Evolutionary conservation across 257 asterid species (phyloP), one percentile per base, ranked within the genome.

Genomic region (Salvia splendens): DNA sequence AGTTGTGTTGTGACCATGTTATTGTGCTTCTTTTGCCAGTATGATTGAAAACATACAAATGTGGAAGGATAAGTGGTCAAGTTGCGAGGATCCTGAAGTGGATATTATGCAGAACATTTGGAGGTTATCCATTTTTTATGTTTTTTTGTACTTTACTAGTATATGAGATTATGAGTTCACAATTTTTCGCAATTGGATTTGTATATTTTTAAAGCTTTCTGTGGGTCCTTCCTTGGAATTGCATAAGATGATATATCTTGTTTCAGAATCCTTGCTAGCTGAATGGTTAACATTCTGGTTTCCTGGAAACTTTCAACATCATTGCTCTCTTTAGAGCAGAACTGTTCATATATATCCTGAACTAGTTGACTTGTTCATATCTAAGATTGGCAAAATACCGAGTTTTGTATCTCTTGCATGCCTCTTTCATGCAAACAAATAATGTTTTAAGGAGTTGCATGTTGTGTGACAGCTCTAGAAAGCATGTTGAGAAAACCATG

Each of bases 51-150:
- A 68, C 67, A 70, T 84, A 63, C 82, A 75, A 54, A 50, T 16
- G 36, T 84, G 83, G 82, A 84, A 81, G 77, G 82, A 70, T 61
- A 75, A 79, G 45, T 84, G 83, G 89, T 73, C 70, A 16, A 61
- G 76, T 77, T 70, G 73, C 75, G 33, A 67, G 77, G 79, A 84
- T 70, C 78, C 80, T 50, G 86, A 73, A 72, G 83, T 67, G 73
- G 83, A 81, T 68, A 63, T 74, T 35, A 55, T 75, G 77, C 87
- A 72, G 73, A 73, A 79, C 61, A 73, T 75, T 5, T 79, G 80
- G 87, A 79, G 87, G 86, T 84, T 24, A 24, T 2, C 46, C 73
- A 36, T 36, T 36, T 36, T 36, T 36, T 8, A 6, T 38, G 5
- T 4, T 61, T 73, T 65, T 70, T 6, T 61, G n/a, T 17, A 6